phyloP scores from a whole-genome alignment of 2,329 filamentous ascomycete genomes.

The Coniella lustricola region DNA sequence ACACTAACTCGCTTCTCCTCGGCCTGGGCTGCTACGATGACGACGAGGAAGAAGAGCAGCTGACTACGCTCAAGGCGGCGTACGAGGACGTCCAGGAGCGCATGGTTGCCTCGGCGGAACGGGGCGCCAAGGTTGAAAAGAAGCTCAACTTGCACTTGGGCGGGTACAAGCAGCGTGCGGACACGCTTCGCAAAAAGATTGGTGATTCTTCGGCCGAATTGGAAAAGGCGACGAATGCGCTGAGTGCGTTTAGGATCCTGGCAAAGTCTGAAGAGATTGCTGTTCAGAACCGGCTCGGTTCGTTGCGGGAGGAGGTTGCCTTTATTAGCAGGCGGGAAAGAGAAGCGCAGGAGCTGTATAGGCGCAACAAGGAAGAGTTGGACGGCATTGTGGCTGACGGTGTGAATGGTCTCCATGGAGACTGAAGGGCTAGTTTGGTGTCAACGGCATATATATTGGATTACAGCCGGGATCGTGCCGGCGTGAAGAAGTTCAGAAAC shows the following conservation, averaged over 20 bases:
- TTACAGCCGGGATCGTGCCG: background rate
- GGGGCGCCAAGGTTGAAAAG: conserved; percentile 85
- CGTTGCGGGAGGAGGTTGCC: conserved; percentile 73
- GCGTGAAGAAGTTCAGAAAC: background rate
- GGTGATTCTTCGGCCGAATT: conserved; percentile 66
- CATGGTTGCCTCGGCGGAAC: conserved; percentile 67
- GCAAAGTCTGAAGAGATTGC: conserved; percentile 75
- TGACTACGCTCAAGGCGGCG: conserved; percentile 55
- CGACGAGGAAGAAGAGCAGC: conserved; percentile 66
- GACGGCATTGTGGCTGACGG: conserved; percentile 44
- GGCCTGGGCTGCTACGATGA: conserved; percentile 76
- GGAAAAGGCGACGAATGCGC: conserved; percentile 62
- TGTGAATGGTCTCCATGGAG: conserved; percentile 32
- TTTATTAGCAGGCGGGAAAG: conserved; percentile 76
- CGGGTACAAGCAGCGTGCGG: conserved; percentile 82
- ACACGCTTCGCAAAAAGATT: conserved; percentile 74
- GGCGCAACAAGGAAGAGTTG: conserved; percentile 70
- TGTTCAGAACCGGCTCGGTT: conserved; percentile 63
- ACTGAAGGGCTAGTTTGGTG: background rate
- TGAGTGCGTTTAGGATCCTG: conserved; percentile 68
- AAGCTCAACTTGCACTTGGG: conserved; percentile 82
- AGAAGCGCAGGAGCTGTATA: conserved; percentile 84
- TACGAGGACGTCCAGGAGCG: conserved; percentile 71
- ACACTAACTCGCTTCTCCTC: conserved; percentile 56
- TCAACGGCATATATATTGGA: background rate